A percentile compares a stretch with the other conserved stretches of the same genome.
phyloP scores from a whole-genome alignment of 2,329 filamentous ascomycete genomes.

The Cylindrodendrum hubeiense region DNA sequence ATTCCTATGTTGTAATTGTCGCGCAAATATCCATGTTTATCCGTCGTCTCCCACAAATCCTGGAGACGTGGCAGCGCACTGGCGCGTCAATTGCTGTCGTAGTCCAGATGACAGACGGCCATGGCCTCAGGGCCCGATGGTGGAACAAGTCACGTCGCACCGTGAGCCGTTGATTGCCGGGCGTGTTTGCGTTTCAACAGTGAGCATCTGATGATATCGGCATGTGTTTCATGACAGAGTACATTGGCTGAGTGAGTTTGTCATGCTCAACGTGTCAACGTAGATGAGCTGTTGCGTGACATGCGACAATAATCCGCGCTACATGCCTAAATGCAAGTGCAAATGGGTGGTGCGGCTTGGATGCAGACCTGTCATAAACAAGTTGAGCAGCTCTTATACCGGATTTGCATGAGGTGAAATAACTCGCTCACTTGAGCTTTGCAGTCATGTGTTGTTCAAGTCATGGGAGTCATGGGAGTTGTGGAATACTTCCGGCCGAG shows the following conservation, averaged over 20 bases:
- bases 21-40: neutral
- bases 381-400: neutral
- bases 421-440: neutral
- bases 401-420: neutral
- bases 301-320: neutral
- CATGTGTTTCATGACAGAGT: neutral
- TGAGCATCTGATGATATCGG: neutral
- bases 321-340: neutral
- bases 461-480: neutral
- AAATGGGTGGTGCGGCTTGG: neutral
- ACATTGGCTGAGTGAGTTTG: neutral
- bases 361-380: too few species aligned
- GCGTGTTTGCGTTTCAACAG: slow-evolving; percentile 9
- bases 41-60: neutral
- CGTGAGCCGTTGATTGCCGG: slow-evolving; percentile 28
- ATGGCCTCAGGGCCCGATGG: slow-evolving; percentile 23
- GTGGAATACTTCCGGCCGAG: neutral
- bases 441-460: neutral
- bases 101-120: neutral
- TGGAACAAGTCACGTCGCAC: slow-evolving; percentile 6
- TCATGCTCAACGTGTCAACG: neutral
- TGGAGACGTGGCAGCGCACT: neutral
- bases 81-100: slow-evolving; percentile 1
- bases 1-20: neutral
- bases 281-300: neutral